phyloP scores from a whole-genome alignment of 108 stramenopile species.

The Discostella stelligeroides region DNA sequence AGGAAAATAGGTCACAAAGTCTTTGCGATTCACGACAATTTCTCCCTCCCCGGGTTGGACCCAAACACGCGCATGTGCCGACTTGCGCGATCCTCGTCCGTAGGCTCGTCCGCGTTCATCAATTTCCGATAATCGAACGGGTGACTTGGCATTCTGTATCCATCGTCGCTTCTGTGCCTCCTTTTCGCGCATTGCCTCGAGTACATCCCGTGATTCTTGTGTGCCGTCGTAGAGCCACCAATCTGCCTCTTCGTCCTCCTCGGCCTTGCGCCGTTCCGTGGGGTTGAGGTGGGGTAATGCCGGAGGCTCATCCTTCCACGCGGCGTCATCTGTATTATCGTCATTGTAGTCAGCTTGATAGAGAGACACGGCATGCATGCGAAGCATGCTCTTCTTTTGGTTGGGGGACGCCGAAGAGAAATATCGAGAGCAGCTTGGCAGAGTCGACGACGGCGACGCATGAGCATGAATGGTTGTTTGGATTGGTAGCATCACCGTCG shows the following conservation, averaged over 20 bases:
- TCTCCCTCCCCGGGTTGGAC: constrained; percentile 87
- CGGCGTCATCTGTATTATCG: constrained; percentile 48
- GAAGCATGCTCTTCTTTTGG: constrained; percentile 43
- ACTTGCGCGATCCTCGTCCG: constrained; percentile 94
- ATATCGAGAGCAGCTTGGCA: constrained; percentile 13
- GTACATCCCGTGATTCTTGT: constrained; percentile 58
- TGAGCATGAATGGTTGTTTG: neutral
- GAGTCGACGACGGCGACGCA: neutral
- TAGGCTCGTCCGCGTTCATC: constrained; percentile 91
- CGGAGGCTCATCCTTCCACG: constrained; percentile 33
- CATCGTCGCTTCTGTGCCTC: constrained; percentile 59
- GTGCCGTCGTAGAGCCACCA: constrained; percentile 56
- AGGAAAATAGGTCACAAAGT: constrained; percentile 88
- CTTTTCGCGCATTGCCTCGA: constrained; percentile 42
- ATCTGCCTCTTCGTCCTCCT: constrained; percentile 45
- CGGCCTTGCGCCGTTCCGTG: constrained; percentile 41
- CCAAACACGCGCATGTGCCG: constrained; percentile 93
- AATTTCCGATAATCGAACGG: constrained; percentile 63
- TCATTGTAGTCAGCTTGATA: constrained; percentile 63
- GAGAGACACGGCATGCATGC: constrained; percentile 75
- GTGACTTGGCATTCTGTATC: constrained; percentile 69
- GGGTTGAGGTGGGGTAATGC: constrained; percentile 42
- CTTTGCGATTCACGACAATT: constrained; percentile 83
- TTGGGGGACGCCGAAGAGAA: constrained; percentile 33
- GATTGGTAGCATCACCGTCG: neutral